Conservation (phyloP, 106 monocot species). For the Xerophyta viscosa region DNA sequence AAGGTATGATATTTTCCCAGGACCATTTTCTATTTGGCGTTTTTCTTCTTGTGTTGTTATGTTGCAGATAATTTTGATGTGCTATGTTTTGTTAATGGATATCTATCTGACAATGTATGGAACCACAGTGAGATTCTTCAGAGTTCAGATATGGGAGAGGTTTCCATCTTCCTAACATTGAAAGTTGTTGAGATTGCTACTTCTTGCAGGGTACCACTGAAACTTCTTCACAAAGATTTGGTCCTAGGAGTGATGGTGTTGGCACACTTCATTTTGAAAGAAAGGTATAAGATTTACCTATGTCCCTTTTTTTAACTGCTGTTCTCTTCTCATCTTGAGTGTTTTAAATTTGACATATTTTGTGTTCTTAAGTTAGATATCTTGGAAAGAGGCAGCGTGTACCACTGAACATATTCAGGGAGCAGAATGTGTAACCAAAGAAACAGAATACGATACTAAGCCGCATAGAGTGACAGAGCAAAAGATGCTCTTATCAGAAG, state of each 20-base stretch:
- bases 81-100: too few relatives aligned
- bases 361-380: constrained; percentile 11
- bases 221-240: too few relatives aligned
- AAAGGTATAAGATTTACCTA: constrained; percentile 18
- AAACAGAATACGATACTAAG: constrained; percentile 41
- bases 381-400: constrained; percentile 30
- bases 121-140: too few relatives aligned
- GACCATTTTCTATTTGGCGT: too few relatives aligned
- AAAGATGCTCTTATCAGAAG: constrained; percentile 59
- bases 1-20: too few relatives aligned
- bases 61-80: too few relatives aligned
- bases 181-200: too few relatives aligned
- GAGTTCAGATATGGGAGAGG: too few relatives aligned
- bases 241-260: constrained; percentile 23
- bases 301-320: not conserved
- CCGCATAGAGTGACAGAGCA: constrained; percentile 28
- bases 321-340: not conserved
- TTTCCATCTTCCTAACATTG: too few relatives aligned
- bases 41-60: too few relatives aligned
- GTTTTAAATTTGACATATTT: not conserved
- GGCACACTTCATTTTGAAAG: constrained; percentile 22
- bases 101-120: too few relatives aligned
- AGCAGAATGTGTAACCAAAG: constrained; percentile 39
- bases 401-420: constrained; percentile 29
- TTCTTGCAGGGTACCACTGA: too few relatives aligned